Evolutionary conservation across 306 rosid species (phyloP), one percentile per base, ranked within the genome.

Genomic region (Corylus americana): DNA sequence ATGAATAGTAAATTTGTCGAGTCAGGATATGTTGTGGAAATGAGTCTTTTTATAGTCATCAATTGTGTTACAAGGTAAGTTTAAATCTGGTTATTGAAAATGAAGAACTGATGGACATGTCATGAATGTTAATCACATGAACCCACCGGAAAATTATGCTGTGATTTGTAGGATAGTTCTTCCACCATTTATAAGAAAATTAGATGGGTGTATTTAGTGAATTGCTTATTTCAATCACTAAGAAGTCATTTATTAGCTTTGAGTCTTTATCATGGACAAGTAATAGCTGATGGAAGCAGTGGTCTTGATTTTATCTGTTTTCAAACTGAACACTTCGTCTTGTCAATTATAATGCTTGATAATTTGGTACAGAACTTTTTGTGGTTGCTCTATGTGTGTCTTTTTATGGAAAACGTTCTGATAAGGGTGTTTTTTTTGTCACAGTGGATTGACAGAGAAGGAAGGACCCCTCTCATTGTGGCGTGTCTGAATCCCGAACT

Each of bases 381-480:
- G 73, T 22, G 39, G 44, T 55, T 8, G 71, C 39, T 31, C 6
- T 18, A 10, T 12, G 4, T 61, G 54, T 64, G 2, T 5, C 2
- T 69, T 82, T 71, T 27, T 68, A 20, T 58, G 16, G 22, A 67
- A 47, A 37, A 35, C 3, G 67, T 31, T 51, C 16, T 25, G 37
- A 59, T 11, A 25, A 10, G 14, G 2, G 2, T 1, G 13, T 7
- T 55, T 77, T 77, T 35, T 47, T 48, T 3, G 72, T 71, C 35
- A 54, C 55, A 49, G 83, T 70, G 78, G 81, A 48, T 68, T 9
- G 73, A 80, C 67, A 35, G 25, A 13, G 67, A 80, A 31, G 87
- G 72, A 68, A 80, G 68, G 14, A 78, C 73, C 55, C 76, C 82
- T 22, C 70, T 80, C 20, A 80, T 80, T 8, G 17, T 74, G 71